Percentiles rank a stretch among this genome's conserved stretches.
phyloP scores from a whole-genome alignment of 2,329 filamentous ascomycete genomes.

The Emergomyces orientalis region DNA sequence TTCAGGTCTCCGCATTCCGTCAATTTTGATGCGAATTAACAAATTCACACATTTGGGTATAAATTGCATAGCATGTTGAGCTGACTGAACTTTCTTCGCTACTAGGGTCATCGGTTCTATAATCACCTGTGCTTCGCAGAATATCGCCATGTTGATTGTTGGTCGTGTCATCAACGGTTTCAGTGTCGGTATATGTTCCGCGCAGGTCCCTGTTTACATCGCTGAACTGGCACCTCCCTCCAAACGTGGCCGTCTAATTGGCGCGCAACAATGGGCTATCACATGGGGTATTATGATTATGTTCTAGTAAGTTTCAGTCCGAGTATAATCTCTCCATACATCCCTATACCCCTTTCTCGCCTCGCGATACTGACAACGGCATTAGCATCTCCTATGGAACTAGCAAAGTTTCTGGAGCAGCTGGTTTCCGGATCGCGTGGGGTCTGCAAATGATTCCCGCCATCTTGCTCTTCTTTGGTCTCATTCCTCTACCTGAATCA shows the following conservation, averaged over 20 bases:
- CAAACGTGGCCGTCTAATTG: conserved; percentile 35
- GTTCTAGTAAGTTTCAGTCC: conserved; percentile 46
- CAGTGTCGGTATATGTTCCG: conserved; percentile 35
- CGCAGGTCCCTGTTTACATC: conserved; percentile 36
- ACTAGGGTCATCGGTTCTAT: conserved; percentile 46
- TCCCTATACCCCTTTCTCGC: neutral
- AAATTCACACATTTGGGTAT: conserved; percentile 5
- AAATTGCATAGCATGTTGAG: neutral
- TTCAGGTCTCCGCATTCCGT: too few relatives aligned
- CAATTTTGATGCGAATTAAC: neutral
- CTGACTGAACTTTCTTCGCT: neutral
- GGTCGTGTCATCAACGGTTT: conserved; percentile 37
- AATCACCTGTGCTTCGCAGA: conserved; percentile 54
- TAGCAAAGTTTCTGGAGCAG: conserved; percentile 46
- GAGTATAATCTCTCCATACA: neutral
- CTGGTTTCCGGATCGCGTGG: conserved; percentile 57
- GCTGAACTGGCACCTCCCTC: conserved; percentile 34
- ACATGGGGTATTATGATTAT: conserved; percentile 44
- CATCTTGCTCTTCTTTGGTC: conserved; percentile 47
- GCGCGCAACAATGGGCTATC: conserved; percentile 36
- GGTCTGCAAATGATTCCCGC: conserved; percentile 55
- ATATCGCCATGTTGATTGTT: conserved; percentile 49
- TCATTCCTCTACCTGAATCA: conserved; percentile 47
- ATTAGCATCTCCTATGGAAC: conserved; percentile 49
- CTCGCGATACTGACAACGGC: conserved; percentile 10